These are phyloP conservation scores for Neopestalotiopsis clavispora DNA, from an alignment of 2,329 filamentous ascomycete genomes.

Conservation along the genomic window DNA sequence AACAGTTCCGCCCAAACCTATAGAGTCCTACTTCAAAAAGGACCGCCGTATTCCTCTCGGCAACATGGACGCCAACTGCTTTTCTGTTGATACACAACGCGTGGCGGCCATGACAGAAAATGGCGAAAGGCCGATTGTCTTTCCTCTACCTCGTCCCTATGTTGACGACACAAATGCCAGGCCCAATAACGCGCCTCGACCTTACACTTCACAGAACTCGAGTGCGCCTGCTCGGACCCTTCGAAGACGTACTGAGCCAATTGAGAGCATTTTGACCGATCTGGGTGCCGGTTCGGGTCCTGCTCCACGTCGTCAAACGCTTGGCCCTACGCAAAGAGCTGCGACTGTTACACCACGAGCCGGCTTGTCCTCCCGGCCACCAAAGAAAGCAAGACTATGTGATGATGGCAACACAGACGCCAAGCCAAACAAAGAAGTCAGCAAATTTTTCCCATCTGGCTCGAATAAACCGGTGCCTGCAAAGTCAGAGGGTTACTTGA, in stretches of 20 bases:
- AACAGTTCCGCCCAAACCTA: slow-evolving; percentile 50
- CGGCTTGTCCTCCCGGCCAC: slow-evolving; percentile 42
- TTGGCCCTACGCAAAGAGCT: slow-evolving; percentile 18
- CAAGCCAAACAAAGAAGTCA: slow-evolving; percentile 45
- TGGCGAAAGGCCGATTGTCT: slow-evolving; percentile 58
- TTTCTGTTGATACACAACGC: slow-evolving; percentile 55
- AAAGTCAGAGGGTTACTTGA: slow-evolving; percentile 48
- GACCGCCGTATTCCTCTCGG: slow-evolving; percentile 59
- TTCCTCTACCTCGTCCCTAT: slow-evolving; percentile 64
- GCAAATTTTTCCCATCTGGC: slow-evolving; percentile 57
- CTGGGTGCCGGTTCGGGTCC: slow-evolving; percentile 31
- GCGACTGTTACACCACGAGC: slow-evolving; percentile 21
- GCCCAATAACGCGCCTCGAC: slow-evolving; percentile 28
- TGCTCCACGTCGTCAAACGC: slow-evolving; percentile 32
- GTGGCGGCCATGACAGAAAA: slow-evolving; percentile 54
- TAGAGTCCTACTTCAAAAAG: slow-evolving; percentile 59
- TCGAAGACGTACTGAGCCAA: slow-evolving; percentile 58
- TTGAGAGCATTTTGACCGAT: slow-evolving; percentile 47
- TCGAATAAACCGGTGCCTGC: slow-evolving; percentile 31
- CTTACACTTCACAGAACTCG: slow-evolving; percentile 31
- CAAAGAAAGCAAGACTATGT: slow-evolving; percentile 63
- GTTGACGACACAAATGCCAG: slow-evolving; percentile 41
- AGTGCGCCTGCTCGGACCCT: slow-evolving; percentile 47
- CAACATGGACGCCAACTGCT: slow-evolving; percentile 68
- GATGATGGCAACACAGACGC: slow-evolving; percentile 42